phyloP scores from a whole-genome alignment of 2,329 filamentous ascomycete species.

The Scedosporium minutisporum region DNA sequence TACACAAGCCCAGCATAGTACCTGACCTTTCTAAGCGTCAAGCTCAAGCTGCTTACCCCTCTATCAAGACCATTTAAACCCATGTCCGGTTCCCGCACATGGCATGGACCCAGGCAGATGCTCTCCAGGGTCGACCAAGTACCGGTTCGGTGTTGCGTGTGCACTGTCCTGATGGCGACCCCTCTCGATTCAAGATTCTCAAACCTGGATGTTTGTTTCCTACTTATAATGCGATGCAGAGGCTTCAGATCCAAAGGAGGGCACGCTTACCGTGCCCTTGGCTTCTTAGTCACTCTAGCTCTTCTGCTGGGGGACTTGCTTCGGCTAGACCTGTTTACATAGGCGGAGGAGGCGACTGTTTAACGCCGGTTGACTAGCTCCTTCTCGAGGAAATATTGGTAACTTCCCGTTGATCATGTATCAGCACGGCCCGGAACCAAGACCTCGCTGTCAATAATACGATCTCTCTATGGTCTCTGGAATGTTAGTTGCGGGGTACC shows the following conservation, averaged over 20 bases:
- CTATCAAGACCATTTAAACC: neutral
- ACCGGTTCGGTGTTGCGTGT: neutral
- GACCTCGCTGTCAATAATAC: neutral
- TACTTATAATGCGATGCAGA: neutral
- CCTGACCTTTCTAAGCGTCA: neutral
- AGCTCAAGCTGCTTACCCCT: neutral
- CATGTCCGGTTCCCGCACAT: neutral
- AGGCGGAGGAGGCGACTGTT: neutral
- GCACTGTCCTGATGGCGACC: neutral
- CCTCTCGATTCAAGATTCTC: neutral
- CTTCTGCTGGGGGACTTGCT: neutral
- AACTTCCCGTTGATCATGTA: neutral
- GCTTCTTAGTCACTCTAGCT: too few relatives aligned
- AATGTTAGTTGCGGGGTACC: neutral
- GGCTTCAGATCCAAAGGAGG: too few relatives aligned
- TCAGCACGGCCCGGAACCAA: neutral
- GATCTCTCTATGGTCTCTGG: neutral
- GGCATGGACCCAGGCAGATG: neutral
- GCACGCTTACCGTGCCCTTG: too few relatives aligned
- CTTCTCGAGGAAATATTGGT: neutral
- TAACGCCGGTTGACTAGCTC: neutral
- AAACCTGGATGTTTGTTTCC: neutral
- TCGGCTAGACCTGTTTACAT: neutral
- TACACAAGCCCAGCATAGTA: neutral
- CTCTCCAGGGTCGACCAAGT: neutral